Conservation (phyloP, 177 flowering plant genomes). For the Vitis hybrid region DNA sequence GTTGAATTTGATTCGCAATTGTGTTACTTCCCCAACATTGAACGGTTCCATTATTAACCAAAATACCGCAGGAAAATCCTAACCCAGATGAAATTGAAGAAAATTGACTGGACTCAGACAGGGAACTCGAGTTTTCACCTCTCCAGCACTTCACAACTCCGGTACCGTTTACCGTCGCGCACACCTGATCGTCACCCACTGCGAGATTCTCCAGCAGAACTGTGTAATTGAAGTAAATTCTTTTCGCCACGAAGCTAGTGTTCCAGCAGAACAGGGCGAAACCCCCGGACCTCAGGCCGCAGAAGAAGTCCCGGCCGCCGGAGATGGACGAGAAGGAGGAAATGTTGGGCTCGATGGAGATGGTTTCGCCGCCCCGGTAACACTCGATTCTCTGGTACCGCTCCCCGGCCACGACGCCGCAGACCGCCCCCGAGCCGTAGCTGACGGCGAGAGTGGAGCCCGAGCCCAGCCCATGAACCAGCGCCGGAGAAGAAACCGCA, state of each 20-base stretch:
- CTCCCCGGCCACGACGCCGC: conserved; percentile 52
- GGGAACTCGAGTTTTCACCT: conserved; percentile 11
- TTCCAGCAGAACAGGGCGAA: conserved; percentile 68
- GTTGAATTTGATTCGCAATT: conserved; percentile 24
- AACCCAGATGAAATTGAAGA: conserved; percentile 47
- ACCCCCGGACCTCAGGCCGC: conserved; percentile 75
- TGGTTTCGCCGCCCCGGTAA: conserved; percentile 17
- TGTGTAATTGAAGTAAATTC: conserved; percentile 42
- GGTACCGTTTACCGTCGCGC: conserved; percentile 42
- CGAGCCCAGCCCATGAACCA: conserved; percentile 50
- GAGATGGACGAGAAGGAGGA: conserved; percentile 59
- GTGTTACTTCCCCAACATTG: conserved; percentile 51
- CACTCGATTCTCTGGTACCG: conserved; percentile 41
- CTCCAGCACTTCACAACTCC: conserved; percentile 65
- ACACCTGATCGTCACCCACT: conserved; percentile 66
- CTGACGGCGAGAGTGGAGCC: conserved; percentile 70
- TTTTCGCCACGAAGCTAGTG: conserved; percentile 25
- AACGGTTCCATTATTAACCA: conserved; percentile 21
- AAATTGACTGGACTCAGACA: conserved; percentile 17
- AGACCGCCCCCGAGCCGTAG: conserved; percentile 50
- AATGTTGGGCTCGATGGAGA: conserved; percentile 36
- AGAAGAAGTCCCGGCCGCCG: conserved; percentile 65
- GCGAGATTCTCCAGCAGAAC: conserved; percentile 38
- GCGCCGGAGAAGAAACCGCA: background rate
- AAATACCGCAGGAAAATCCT: conserved; percentile 66